phyloP scores from a whole-genome alignment of 805 yeast species.

The Saccharomyces kudriavzevii region DNA sequence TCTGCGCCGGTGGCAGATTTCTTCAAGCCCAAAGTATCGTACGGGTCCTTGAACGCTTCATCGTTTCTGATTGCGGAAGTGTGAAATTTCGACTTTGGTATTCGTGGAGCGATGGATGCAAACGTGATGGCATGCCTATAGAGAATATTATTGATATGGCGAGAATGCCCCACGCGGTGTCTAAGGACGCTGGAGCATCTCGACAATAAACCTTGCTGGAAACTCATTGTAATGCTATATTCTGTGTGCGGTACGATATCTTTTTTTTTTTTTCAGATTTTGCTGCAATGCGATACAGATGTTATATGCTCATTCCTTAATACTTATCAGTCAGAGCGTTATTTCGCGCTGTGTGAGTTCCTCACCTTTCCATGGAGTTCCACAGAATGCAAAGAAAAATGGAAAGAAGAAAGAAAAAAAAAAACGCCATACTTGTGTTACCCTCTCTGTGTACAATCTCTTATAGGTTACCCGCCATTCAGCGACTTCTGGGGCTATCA shows the following conservation, averaged over 20 bases:
- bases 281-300: not conserved
- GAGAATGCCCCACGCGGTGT: not conserved
- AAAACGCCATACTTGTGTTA: no score
- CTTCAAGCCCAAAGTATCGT: constrained; percentile 70
- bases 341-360: not conserved
- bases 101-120: not conserved
- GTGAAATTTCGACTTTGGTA: constrained; percentile 10
- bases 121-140: not conserved
- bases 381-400: not conserved
- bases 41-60: constrained; percentile 56
- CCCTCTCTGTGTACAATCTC: not conserved
- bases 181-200: not conserved
- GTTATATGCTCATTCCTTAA: not conserved
- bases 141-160: not conserved
- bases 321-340: not conserved
- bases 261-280: not conserved
- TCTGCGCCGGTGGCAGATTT: constrained; percentile 66
- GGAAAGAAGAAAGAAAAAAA: not conserved
- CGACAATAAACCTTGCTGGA: not conserved
- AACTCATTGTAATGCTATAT: not conserved
- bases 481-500: no score
- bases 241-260: not conserved
- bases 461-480: not conserved
- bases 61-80: constrained; percentile 9
- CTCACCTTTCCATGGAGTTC: not conserved